Evolutionary conservation across 257 asterid species (phyloP), one percentile per base, ranked within the genome.

Genomic region (Solanum chilense): DNA sequence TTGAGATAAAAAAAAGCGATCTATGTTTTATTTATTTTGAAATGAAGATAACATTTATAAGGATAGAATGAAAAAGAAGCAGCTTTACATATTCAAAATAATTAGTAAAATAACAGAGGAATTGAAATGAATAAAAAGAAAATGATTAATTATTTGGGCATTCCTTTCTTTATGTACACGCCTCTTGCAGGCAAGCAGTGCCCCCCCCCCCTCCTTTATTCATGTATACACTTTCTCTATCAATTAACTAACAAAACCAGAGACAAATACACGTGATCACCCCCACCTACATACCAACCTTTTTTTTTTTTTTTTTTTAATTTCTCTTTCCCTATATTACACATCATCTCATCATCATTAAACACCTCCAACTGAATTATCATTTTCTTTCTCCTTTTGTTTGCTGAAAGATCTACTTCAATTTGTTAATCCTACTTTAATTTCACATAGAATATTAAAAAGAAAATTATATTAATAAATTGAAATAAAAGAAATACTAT

Each of bases 251-350:
- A 44, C 13, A 73, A 41, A 66, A 84, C 78, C 37, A 47, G 70
- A 85, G 90, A 88, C 92, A 92, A 15, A 88, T 88, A 90, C 91
- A 89, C 90, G 94, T 92, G 92, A 89, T 86, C 85, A 87, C 87
- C 82, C 82, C 73, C n/a, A 86, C 89, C 78, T 58, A 84, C 29
- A 80, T 49, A 80, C 69, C 44, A 80, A 49, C 68, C 44, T 18
- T 31, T 5, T 41, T 5, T 21, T 49, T 5, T 16, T 15, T 49
- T 9, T n/a, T 11, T 42, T n/a, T 13, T 39, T 7, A 7, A 41
- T 52, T 16, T 5, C 15, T 23, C 11, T 21, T 44, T 44, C 33
- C 81, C 58, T 18, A 78, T 68, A 39, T 31, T 64, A 49, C 68
- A 66, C 85, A 75, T 84, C 85, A 88, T 76, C 86, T 60, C 76